Percentiles rank a stretch among this genome's conserved stretches.
Evolutionary conservation across 139 green algal genomes (phyloP).

Genomic region (Parachlorella kessleri): DNA sequence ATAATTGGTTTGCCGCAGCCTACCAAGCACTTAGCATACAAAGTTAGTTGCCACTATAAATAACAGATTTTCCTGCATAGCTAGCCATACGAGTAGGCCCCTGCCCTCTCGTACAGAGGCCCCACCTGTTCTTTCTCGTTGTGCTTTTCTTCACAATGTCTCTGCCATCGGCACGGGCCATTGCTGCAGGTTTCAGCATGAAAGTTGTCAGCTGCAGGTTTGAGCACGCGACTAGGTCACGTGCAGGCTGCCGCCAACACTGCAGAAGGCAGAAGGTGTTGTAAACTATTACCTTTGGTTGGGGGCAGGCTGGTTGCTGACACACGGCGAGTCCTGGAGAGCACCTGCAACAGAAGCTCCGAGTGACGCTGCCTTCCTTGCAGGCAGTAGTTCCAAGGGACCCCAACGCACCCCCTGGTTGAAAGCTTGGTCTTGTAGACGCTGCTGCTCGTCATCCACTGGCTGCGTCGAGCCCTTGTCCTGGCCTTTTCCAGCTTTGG

Average conservation of each 20-base stretch:
- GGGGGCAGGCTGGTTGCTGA: slow-evolving; percentile 4
- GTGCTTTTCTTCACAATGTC: slow-evolving; percentile 87
- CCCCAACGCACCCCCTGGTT: slow-evolving; percentile 10
- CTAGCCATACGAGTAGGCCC: no score
- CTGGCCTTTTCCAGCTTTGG: neutral
- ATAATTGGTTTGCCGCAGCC: no score
- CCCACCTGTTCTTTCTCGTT: slow-evolving; percentile 26
- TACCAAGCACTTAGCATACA: no score
- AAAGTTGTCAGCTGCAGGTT: neutral
- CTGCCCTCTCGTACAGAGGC: neutral
- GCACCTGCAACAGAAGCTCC: neutral
- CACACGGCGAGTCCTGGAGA: slow-evolving; percentile 10
- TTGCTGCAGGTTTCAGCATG: slow-evolving; percentile 47
- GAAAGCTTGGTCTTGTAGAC: neutral
- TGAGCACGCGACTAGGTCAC: neutral
- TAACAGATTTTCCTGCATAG: no score
- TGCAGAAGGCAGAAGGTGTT: no score
- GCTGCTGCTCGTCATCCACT: neutral
- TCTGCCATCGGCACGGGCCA: slow-evolving; percentile 71
- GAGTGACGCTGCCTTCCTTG: neutral
- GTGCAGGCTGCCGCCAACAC: neutral
- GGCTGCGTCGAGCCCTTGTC: neutral
- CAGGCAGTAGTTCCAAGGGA: neutral
- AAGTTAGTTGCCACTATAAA: no score
- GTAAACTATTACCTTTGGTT: neutral